These are phyloP conservation scores for Fusarium coicis DNA, from an alignment of 2,329 filamentous ascomycete genomes.

Conservation along the genomic window DNA sequence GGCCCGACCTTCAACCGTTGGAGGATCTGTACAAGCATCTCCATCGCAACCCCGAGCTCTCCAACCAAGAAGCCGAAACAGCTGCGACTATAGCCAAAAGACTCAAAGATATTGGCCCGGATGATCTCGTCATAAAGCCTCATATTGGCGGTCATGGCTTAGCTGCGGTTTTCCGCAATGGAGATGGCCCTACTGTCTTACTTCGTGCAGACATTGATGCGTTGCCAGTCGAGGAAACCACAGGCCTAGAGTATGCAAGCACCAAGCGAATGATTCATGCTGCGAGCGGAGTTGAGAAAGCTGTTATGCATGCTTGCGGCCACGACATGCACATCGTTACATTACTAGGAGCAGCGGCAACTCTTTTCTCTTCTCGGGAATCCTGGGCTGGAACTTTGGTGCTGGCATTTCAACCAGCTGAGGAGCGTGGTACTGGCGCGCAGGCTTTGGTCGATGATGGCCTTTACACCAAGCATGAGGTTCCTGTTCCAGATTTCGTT, in stretches of 20 bases:
- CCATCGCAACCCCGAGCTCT: conserved; percentile 69
- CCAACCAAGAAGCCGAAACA: conserved; percentile 64
- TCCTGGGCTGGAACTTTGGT: conserved; percentile 72
- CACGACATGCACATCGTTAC: conserved; percentile 73
- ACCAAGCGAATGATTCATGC: conserved; percentile 1
- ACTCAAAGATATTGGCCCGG: conserved; percentile 41
- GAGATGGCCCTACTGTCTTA: conserved; percentile 63
- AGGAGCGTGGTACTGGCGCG: conserved; percentile 72
- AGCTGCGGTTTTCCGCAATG: conserved; percentile 66
- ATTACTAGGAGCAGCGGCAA: conserved; percentile 65
- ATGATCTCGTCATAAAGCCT: conserved; percentile 52
- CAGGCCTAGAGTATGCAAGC: conserved; percentile 66
- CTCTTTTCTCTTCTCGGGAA: conserved; percentile 56
- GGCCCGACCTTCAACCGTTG: background rate
- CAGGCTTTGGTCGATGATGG: conserved; percentile 53
- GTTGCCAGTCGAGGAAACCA: conserved; percentile 66
- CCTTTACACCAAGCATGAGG: conserved; percentile 40
- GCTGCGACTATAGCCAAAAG: conserved; percentile 57
- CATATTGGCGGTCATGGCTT: conserved; percentile 69
- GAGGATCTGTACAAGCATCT: conserved; percentile 63
- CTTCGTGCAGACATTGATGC: conserved; percentile 72
- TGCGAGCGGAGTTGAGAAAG: conserved; percentile 46
- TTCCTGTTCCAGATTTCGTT: conserved; percentile 49
- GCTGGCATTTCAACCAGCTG: conserved; percentile 73
- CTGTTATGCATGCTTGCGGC: conserved; percentile 76